These are phyloP conservation scores for Aspergillus sp. DNA, from an alignment of 2,329 filamentous ascomycete species.

Conservation along the genomic window DNA sequence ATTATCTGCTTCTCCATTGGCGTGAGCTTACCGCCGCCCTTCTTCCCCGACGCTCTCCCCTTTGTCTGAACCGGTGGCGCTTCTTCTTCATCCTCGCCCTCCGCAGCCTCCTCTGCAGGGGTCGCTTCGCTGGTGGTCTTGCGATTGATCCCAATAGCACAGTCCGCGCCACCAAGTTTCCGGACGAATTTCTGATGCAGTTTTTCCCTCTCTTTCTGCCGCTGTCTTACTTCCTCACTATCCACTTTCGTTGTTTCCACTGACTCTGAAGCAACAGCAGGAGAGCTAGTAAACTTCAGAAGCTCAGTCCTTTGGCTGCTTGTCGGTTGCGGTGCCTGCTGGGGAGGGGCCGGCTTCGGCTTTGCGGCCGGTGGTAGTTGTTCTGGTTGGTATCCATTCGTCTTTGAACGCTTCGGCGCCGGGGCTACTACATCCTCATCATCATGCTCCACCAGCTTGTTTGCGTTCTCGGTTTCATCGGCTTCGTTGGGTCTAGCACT, in stretches of 20 bases:
- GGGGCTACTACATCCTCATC: conserved; percentile 47
- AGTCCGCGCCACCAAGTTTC: conserved; percentile 86
- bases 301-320: conserved; percentile 59
- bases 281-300: conserved; percentile 62
- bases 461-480: conserved; percentile 12
- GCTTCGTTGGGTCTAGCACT: not conserved
- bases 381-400: conserved; percentile 27
- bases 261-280: conserved; percentile 43
- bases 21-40: conserved; percentile 81
- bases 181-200: conserved; percentile 85
- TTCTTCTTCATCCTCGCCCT: conserved; percentile 59
- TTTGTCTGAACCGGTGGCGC: conserved; percentile 50
- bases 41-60: conserved; percentile 62
- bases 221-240: conserved; percentile 55
- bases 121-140: conserved; percentile 59
- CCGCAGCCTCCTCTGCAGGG: conserved; percentile 62
- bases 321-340: conserved; percentile 38
- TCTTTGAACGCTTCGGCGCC: conserved; percentile 46
- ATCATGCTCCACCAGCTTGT: conserved; percentile 33
- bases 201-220: conserved; percentile 66
- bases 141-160: conserved; percentile 69
- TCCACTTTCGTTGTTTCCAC: conserved; percentile 38
- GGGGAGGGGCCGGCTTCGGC: not conserved
- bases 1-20: conserved; percentile 93
- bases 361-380: conserved; percentile 15